Evolutionary conservation across 345 rosid genomes (phyloP).

Genomic region (Garcia nutans): DNA sequence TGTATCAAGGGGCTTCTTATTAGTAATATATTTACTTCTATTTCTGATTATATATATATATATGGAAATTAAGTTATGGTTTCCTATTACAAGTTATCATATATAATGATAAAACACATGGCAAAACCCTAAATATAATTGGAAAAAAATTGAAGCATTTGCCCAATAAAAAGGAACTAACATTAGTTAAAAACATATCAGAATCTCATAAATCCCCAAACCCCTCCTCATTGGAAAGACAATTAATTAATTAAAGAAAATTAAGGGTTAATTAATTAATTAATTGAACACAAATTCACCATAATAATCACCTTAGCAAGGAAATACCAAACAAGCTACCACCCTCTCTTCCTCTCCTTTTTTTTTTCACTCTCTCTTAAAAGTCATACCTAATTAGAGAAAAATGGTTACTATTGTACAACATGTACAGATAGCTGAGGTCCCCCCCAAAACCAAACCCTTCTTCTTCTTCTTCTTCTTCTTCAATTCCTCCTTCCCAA

Average conservation of each 20-base stretch:
- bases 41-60: no score
- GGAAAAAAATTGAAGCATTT: not conserved
- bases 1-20: no score
- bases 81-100: slow-evolving; percentile 15
- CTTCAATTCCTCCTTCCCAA: slow-evolving; percentile 18
- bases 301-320: not conserved
- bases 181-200: not conserved
- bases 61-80: not conserved
- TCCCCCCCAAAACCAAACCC: slow-evolving; percentile 21
- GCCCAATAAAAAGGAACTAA: not conserved
- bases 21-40: no score
- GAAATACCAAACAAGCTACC: slow-evolving; percentile 23
- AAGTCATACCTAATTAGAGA: slow-evolving; percentile 47
- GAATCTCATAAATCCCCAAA: not conserved
- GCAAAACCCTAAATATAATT: not conserved
- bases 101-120: not conserved
- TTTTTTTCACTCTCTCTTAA: slow-evolving; percentile 16
- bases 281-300: slow-evolving; percentile 18
- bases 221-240: not conserved
- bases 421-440: slow-evolving; percentile 37
- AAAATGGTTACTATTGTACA: slow-evolving; percentile 46
- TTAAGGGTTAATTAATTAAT: not conserved
- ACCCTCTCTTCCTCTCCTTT: not conserved
- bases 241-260: not conserved
- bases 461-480: not conserved